Base-by-base conservation (phyloP, 2,329 filamentous ascomycete genomes). In the Blastomyces parvus region DNA sequence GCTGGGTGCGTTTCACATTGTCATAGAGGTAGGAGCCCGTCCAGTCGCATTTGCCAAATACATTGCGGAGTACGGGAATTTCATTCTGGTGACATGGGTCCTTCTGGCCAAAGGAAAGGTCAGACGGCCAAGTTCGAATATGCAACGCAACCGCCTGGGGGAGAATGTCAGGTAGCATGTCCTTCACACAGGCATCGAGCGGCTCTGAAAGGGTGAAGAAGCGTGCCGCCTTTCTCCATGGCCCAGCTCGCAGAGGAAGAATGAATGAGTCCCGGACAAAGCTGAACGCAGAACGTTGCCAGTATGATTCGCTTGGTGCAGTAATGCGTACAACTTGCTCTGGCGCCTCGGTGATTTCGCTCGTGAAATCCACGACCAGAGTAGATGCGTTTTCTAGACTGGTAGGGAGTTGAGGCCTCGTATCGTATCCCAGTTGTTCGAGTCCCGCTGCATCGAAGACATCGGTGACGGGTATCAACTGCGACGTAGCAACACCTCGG, bases 101-200 rank as follows among this genome's bases (percentile, higher is more conserved):
- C n/a, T 55, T 61, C 46, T 61, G 59, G 30, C 59, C 59, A 27
- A 61, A 61, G 59, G 59, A 61, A 36, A 61, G 59, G 44, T 61
- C 59, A 9, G 59, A 61, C 6, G 59, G 59, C 59, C 59, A 61
- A 52, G 59, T 61, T 25, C 59, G 59, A 52, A 61, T 61, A 30
- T 61, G 59, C 36, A 61, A 22, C 7, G 46, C 59, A 42, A 61
- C 19, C 4, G 59, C 59, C 13, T 53, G 27, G 46, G 48, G 59
- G 36, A 61, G 46, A 7, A 61, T 33, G 25, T 61, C 59, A 19
- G 59, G 59, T 19, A 61, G 27, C 59, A 61, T 61, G 7, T 61
- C 59, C 13, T 44, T 52, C 19, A 61, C 59, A 13, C 59, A 61
- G 8, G 59, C 50, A 38, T 61, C 59, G 30, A 61, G 59, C 19